Base-by-base conservation (phyloP, 768 basidiomycete genomes). In the Cyclocybe cylindracea region DNA sequence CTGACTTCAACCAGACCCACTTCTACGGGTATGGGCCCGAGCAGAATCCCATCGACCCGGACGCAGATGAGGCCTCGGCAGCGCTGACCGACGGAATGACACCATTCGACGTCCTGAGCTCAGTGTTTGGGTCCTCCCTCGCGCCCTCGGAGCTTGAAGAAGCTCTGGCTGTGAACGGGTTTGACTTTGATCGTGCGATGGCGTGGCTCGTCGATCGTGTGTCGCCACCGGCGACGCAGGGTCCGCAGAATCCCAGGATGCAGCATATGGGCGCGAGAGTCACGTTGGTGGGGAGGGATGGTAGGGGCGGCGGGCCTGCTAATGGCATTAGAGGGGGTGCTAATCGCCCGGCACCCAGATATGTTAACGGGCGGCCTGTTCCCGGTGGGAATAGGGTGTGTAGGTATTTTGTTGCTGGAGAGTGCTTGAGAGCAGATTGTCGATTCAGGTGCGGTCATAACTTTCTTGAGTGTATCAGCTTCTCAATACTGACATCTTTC, bases 121-220 rank as follows among this genome's bases (percentile, higher is more conserved):
- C 91, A 39, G 91, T 99, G 36, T 99, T 99, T 65, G 93, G 91
- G 11, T 87, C 92, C 2, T 85, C 92, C 2, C 78, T 99, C 8
- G 87, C 94, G 0, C 87, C 93, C 2, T 87, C 87, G 3, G 94
- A 98, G 64, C 78, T 99, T 6, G 96, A 98, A 70, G 94, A 98
- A 48, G 96, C 96, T 0, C 79, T 99, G 2, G 83, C 85, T 6
- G 78, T 82, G 42, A 90, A 92, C 58, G 92, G 85, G 2, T 99
- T 91, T 65, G 96, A 99, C 60, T 98, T 99, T 66, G 97, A 99
- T 62, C 81, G 81, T 37, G 89, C 97, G 10, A 98, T 98, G 91
- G 91, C 88, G 1, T 93, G 89, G 85, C 82, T 99, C 38, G 80
- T 98, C 41, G 91, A 96, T 58, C 84, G 87, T 43, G 77, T 78